These are phyloP conservation scores for Thermothelomyces thermophilus DNA, from an alignment of 2,329 filamentous ascomycete species.

Conservation along the genomic window DNA sequence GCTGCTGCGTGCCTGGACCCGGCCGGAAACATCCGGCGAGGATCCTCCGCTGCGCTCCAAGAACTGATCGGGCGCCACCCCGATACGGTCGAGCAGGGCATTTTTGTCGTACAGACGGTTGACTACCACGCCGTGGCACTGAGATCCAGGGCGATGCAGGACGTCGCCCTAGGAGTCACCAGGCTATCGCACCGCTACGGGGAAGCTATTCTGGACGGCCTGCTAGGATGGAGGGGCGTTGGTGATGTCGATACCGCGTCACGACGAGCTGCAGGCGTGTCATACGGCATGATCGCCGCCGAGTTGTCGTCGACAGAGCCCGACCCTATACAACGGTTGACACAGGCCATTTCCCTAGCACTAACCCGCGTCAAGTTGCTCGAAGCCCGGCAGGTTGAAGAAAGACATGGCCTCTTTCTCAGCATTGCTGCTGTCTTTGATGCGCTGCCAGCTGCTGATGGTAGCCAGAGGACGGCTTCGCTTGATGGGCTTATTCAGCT, in stretches of 20 bases:
- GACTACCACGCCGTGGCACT: slow-evolving; percentile 92
- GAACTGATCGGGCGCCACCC: slow-evolving; percentile 92
- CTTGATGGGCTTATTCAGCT: slow-evolving; percentile 19
- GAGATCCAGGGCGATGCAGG: slow-evolving; percentile 71
- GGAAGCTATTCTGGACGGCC: slow-evolving; percentile 58
- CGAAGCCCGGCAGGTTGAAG: slow-evolving; percentile 55
- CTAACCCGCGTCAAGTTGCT: slow-evolving; percentile 40
- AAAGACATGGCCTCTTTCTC: slow-evolving; percentile 60
- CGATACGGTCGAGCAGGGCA: slow-evolving; percentile 73
- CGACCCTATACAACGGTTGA: slow-evolving; percentile 23
- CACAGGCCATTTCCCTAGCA: slow-evolving; percentile 37
- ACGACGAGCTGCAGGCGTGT: slow-evolving; percentile 62
- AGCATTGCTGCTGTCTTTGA: slow-evolving; percentile 55
- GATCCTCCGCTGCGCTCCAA: slow-evolving; percentile 87
- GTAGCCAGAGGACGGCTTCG: neutral
- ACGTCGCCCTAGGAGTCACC: slow-evolving; percentile 65
- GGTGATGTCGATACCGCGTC: slow-evolving; percentile 69
- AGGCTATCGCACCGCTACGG: slow-evolving; percentile 64
- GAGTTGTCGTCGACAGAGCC: slow-evolving; percentile 30
- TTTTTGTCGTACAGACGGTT: slow-evolving; percentile 77
- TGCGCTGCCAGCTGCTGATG: slow-evolving; percentile 32
- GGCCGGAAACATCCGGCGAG: slow-evolving; percentile 86
- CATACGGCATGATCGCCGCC: slow-evolving; percentile 56
- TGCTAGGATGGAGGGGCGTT: slow-evolving; percentile 84
- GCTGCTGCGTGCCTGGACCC: slow-evolving; percentile 80